phyloP scores from a whole-genome alignment of 306 rosid species.

The Sindora glabra region DNA sequence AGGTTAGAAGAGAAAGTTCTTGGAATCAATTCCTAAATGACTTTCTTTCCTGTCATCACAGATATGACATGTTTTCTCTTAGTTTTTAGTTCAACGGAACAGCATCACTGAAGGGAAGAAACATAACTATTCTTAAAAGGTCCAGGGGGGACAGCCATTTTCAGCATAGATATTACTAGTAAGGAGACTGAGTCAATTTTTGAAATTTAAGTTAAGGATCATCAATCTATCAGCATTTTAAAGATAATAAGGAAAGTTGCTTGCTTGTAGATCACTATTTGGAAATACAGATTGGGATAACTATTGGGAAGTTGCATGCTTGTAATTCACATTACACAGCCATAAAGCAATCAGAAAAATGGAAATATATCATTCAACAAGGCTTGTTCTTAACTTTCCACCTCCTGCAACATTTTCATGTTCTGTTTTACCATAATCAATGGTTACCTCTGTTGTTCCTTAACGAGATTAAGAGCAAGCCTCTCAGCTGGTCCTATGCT shows the following conservation, averaged over 20 bases:
- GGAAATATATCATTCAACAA: background rate
- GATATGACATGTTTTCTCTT: background rate
- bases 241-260: too few species aligned
- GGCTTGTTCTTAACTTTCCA: background rate
- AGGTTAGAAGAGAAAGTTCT: background rate
- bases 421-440: background rate
- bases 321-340: background rate
- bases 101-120: background rate
- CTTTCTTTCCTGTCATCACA: background rate
- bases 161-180: background rate
- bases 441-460: conserved; percentile 79
- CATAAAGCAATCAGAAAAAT: background rate
- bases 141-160: background rate
- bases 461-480: conserved; percentile 51
- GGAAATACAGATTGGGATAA: too few species aligned
- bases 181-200: background rate
- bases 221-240: too few species aligned
- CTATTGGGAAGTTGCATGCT: too few species aligned
- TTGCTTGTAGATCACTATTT: too few species aligned
- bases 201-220: background rate
- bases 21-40: background rate
- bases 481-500: conserved; percentile 60
- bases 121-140: background rate
- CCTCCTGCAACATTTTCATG: background rate
- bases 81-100: background rate